Base-by-base conservation (phyloP, 2,329 filamentous ascomycete species). In the Fusarium euwallaceae region DNA sequence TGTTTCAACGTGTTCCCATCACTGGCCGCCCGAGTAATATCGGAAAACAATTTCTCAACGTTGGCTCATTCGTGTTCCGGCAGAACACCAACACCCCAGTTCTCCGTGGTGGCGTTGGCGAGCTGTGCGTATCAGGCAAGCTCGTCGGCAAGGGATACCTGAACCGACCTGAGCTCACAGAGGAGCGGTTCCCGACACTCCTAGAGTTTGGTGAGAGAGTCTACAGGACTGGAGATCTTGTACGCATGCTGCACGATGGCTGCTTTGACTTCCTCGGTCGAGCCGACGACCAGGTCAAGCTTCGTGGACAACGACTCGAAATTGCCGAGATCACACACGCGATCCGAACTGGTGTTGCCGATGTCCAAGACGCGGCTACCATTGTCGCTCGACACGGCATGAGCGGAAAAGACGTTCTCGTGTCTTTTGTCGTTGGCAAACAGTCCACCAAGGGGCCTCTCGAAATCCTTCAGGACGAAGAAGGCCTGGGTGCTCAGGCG, bases 71-170 rank as follows among this genome's bases (percentile, higher is more conserved):
- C 74, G 93, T 98, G 2, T 86, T 98, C 37, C 87, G 87, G 2
- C 93, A 92, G 1, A 90, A 88, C 0, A 93, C 93, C 0, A 89
- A 92, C 29, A 84, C 86, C 1, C 94, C 94, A 0, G 94, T 98
- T 0, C 80, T 97, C 24, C 88, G 91, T 51, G 95, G 95, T 11
- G 94, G 89, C 2, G 88, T 97, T 4, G 96, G 96, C 6, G 95
- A 98, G 83, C 90, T 98, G 2, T 98, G 95, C 77, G 91, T 98
- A 2, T 95, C 94, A 2, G 95, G 95, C 1, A 93, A 92, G 75
- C 88, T 98, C 2, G 95, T 98, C 6, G 95, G 95, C 2, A 95
- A 94, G 77, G 96, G 95, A 0, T 98, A 98, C 80, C 86, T 98
- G 20, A 95, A 96, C 72, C 89, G 94, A 2, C 87, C 89, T 1